Conservation (phyloP, 805 yeast species). For the Metschnikowia shivogae region DNA sequence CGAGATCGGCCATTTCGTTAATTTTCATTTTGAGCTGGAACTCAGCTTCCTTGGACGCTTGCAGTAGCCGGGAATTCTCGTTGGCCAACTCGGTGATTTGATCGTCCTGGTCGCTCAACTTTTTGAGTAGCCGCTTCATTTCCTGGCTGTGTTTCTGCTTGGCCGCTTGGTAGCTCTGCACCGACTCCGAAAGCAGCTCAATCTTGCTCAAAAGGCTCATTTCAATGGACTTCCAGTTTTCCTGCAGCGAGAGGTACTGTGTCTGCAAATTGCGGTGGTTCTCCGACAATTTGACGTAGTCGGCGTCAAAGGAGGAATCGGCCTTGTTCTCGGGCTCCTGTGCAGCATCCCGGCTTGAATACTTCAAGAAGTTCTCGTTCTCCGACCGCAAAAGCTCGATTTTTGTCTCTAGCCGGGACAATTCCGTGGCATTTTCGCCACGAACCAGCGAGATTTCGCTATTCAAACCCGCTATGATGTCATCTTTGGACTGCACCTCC, state of each 20-base stretch:
- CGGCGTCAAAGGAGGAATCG: constrained; percentile 28
- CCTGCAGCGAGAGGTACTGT: constrained; percentile 72
- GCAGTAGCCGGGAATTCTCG: constrained; percentile 7
- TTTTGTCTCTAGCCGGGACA: constrained; percentile 59
- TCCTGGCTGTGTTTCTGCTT: constrained; percentile 33
- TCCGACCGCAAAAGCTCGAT: constrained; percentile 65
- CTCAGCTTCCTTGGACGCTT: constrained; percentile 23
- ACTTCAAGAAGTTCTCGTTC: constrained; percentile 40
- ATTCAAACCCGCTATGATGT: constrained; percentile 27
- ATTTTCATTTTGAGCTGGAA: constrained; percentile 21
- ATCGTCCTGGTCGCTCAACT: constrained; percentile 15
- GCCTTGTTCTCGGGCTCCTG: constrained; percentile 9
- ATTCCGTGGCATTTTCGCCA: constrained; percentile 41
- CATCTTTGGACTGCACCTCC: constrained; percentile 32
- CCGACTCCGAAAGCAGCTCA: constrained; percentile 27
- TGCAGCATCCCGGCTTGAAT: neutral
- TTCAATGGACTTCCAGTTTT: constrained; percentile 81
- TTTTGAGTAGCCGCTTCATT: constrained; percentile 22
- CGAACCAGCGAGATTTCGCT: constrained; percentile 30
- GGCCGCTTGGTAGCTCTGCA: constrained; percentile 25
- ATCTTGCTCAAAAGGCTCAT: constrained; percentile 52
- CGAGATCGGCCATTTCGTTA: constrained; percentile 21
- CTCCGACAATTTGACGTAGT: constrained; percentile 38
- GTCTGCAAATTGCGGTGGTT: constrained; percentile 57
- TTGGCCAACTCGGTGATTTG: constrained; percentile 23